These are phyloP conservation scores for Zopfia rhizophila DNA, from an alignment of 2,329 filamentous ascomycete genomes.

Conservation along the genomic window DNA sequence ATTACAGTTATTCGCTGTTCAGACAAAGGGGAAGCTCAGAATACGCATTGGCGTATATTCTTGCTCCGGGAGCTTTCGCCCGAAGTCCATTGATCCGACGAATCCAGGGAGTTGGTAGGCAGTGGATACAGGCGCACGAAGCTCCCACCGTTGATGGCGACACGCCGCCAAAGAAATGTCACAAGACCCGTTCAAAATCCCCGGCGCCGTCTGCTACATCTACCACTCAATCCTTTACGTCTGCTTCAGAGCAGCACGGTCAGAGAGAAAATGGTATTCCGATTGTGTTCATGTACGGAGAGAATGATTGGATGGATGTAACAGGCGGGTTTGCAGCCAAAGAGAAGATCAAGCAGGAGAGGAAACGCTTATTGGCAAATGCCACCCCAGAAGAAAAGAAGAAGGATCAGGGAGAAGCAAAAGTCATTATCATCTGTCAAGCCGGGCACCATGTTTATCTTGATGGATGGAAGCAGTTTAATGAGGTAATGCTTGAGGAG, in stretches of 20 bases:
- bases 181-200: constrained; percentile 16
- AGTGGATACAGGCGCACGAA: constrained; percentile 57
- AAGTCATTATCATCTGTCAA: constrained; percentile 79
- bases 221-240: constrained; percentile 9
- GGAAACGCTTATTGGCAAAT: constrained; percentile 66
- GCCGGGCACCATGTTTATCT: constrained; percentile 79
- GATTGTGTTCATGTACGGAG: constrained; percentile 93
- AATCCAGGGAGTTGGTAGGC: constrained; percentile 87
- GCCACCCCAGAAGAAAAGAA: constrained; percentile 74
- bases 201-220: constrained; percentile 26
- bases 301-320: constrained; percentile 99
- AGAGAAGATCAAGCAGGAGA: constrained; percentile 79
- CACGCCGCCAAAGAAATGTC: constrained; percentile 27
- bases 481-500: constrained; percentile 70
- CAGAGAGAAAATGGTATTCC: constrained; percentile 75
- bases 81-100: constrained; percentile 86
- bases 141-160: constrained; percentile 38
- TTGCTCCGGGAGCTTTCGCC: constrained; percentile 93
- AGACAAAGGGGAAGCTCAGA: constrained; percentile 91
- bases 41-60: constrained; percentile 90
- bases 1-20: constrained; percentile 95
- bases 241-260: constrained; percentile 35
- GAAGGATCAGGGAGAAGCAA: constrained; percentile 81
- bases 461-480: constrained; percentile 77
- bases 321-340: constrained; percentile 83